phyloP scores from a whole-genome alignment of 805 yeast genomes.

The Saccharomycopsis capsularis region DNA sequence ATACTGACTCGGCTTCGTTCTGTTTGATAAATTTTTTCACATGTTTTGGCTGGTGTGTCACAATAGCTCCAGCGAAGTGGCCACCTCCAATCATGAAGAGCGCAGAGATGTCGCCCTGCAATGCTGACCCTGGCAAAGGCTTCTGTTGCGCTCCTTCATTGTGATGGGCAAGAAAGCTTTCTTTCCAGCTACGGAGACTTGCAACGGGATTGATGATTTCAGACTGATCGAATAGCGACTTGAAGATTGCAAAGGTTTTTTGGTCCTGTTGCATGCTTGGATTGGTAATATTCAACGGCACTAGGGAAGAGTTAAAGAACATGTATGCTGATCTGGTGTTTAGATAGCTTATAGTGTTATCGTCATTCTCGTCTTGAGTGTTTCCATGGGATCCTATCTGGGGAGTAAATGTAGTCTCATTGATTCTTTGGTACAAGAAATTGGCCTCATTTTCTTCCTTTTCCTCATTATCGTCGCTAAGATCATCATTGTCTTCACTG shows the following conservation, averaged over 20 bases:
- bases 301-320: slow-evolving; percentile 45
- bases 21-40: slow-evolving; percentile 50
- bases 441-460: slow-evolving; percentile 21
- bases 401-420: not conserved
- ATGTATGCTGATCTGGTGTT: slow-evolving; percentile 68
- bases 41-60: slow-evolving; percentile 58
- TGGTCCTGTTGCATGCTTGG: slow-evolving; percentile 27
- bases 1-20: slow-evolving; percentile 35
- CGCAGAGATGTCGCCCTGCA: slow-evolving; percentile 47
- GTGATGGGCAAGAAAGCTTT: not conserved
- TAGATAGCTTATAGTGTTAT: slow-evolving; percentile 25
- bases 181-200: slow-evolving; percentile 37
- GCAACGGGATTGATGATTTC: slow-evolving; percentile 44
- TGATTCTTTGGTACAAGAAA: not conserved
- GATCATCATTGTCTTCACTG: not conserved
- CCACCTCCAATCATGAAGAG: slow-evolving; percentile 96
- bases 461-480: not conserved
- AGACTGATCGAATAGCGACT: slow-evolving; percentile 43
- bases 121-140: slow-evolving; percentile 18
- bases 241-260: slow-evolving; percentile 61
- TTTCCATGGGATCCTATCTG: too few relatives aligned
- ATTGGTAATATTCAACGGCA: not conserved
- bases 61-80: slow-evolving; percentile 93
- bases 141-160: not conserved
- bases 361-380: not conserved